A percentile compares a stretch with the other conserved stretches of the same genome.
Evolutionary conservation across 768 basidiomycete genomes (phyloP).

Genomic region (Rhodotorula graminis): DNA sequence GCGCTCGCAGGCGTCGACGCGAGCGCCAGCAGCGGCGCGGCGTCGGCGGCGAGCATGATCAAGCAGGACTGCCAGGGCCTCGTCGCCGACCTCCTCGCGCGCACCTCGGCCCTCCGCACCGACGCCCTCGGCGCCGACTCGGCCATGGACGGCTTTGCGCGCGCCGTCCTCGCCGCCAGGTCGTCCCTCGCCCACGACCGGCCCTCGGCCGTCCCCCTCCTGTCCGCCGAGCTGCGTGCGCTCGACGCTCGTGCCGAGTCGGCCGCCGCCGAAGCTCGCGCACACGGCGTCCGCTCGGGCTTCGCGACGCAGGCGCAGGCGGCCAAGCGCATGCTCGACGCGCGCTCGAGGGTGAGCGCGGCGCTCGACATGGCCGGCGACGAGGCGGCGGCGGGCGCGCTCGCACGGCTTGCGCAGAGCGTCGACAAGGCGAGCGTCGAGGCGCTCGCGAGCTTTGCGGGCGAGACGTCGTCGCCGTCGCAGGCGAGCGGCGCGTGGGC

Average conservation of each 20-base stretch:
- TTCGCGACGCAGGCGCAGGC: constrained; percentile 6
- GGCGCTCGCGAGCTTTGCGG: constrained; percentile 10
- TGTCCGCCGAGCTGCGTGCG: constrained; percentile 17
- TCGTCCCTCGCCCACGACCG: constrained; percentile 8
- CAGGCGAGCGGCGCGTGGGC: neutral
- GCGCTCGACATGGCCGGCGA: constrained; percentile 21
- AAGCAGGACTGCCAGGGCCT: constrained; percentile 5
- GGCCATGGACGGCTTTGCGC: constrained; percentile 16
- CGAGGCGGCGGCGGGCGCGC: constrained; percentile 3
- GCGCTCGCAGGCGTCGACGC: constrained; percentile 12
- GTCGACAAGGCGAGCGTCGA: constrained; percentile 22
- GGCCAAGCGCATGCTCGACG: constrained; percentile 28
- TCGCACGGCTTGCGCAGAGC: constrained; percentile 6
- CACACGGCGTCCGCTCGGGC: neutral
- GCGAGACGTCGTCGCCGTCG: neutral
- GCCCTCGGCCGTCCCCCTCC: constrained; percentile 9
- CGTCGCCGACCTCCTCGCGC: constrained; percentile 6
- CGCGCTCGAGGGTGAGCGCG: constrained; percentile 3
- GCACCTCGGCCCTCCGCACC: neutral
- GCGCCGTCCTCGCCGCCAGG: neutral
- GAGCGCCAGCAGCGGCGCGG: neutral
- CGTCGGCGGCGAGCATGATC: neutral
- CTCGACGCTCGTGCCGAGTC: constrained; percentile 12
- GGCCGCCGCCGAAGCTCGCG: constrained; percentile 14
- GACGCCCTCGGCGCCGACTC: neutral